These are phyloP conservation scores for Acer campestre DNA, from an alignment of 345 rosid genomes.

Conservation along the genomic window DNA sequence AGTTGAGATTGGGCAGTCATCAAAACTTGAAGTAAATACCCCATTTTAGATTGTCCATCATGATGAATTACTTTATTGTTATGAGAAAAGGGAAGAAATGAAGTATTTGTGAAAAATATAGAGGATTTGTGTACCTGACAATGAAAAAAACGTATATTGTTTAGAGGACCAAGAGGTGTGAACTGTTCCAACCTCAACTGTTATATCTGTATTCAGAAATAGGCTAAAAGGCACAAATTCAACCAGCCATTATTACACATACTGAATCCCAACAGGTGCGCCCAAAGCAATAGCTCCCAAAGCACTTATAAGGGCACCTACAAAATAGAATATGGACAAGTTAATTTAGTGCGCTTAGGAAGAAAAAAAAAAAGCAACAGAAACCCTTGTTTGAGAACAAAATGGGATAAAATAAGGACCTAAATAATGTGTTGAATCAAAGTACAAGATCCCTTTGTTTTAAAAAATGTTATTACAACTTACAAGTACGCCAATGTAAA, in stretches of 20 bases:
- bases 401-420: neutral
- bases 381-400: neutral
- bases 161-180: slow-evolving; percentile 4
- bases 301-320: slow-evolving; percentile 75
- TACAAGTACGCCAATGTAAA: neutral
- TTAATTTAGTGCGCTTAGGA: neutral
- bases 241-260: slow-evolving; percentile 34
- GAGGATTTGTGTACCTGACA: slow-evolving; percentile 9
- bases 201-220: slow-evolving; percentile 23
- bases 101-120: neutral
- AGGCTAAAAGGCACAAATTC: slow-evolving; percentile 7
- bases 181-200: slow-evolving; percentile 27
- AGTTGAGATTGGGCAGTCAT: slow-evolving; percentile 26
- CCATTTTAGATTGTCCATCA: neutral
- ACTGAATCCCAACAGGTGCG: slow-evolving; percentile 79
- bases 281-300: slow-evolving; percentile 84
- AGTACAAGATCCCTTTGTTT: neutral
- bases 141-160: neutral
- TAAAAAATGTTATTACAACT: neutral
- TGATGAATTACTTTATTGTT: neutral
- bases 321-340: slow-evolving; percentile 11
- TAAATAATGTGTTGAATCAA: neutral
- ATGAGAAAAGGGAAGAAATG: neutral
- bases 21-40: neutral
- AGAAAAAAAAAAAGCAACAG: neutral